phyloP scores from a whole-genome alignment of 176 grass and related monocot genomes.

The Puccinellia tenuiflora region DNA sequence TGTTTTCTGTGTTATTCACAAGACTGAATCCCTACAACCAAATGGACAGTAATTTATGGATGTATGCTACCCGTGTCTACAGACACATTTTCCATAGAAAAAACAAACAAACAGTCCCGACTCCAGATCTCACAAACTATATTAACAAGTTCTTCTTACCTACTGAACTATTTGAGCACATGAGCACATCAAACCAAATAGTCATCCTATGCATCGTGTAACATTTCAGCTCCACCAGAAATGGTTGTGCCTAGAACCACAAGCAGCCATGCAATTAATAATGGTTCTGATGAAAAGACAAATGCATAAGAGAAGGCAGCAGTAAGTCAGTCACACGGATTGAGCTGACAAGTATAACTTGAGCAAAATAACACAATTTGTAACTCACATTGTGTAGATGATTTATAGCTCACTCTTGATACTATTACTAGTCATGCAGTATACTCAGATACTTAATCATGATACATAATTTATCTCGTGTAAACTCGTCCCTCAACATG shows the following conservation, averaged over 20 bases:
- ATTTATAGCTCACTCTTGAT: not conserved
- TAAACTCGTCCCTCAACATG: not conserved
- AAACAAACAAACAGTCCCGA: too few relatives aligned
- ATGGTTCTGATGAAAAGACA: not conserved
- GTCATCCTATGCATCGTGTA: not conserved
- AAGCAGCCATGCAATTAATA: not conserved
- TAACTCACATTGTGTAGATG: too few relatives aligned
- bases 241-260: not conserved
- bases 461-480: too few relatives aligned
- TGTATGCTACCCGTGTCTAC: not conserved
- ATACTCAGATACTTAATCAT: not conserved
- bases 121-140: not conserved
- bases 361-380: not conserved
- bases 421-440: not conserved
- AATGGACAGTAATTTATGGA: not conserved
- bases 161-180: not conserved
- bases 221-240: not conserved
- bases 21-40: not conserved
- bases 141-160: not conserved
- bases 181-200: not conserved
- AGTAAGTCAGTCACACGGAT: not conserved
- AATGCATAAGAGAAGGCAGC: not conserved
- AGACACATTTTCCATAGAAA: not conserved
- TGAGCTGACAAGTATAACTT: not conserved
- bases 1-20: not conserved